Conservation (phyloP, 1,139 yeast species). For the Pneumocystis wakefieldiae region DNA sequence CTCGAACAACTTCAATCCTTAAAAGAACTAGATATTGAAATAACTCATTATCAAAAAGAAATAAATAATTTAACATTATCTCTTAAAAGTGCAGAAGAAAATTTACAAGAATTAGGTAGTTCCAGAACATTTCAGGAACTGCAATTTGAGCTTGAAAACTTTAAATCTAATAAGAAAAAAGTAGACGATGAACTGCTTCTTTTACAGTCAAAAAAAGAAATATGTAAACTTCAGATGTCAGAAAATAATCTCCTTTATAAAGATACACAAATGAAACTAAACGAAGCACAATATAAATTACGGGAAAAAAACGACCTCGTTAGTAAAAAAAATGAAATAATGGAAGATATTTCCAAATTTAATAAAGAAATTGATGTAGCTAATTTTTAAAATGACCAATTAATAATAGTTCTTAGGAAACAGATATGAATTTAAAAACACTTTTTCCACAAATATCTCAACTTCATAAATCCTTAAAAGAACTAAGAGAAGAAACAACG, state of each 20-base stretch:
- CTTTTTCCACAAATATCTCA: conserved; percentile 3
- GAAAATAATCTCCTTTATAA: conserved; percentile 39
- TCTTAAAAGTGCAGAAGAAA: conserved; percentile 22
- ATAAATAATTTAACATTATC: conserved; percentile 15
- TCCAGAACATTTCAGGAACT: conserved; percentile 35
- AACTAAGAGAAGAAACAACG: conserved; percentile 9
- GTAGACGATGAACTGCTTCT: conserved; percentile 33
- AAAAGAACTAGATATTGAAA: conserved; percentile 24
- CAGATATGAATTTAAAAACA: conserved; percentile 3
- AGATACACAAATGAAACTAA: conserved; percentile 41
- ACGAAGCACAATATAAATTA: conserved; percentile 33
- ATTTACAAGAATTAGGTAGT: conserved; percentile 26
- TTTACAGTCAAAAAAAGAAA: conserved; percentile 37
- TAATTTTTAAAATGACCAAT: conserved; percentile 3
- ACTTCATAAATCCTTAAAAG: conserved; percentile 12
- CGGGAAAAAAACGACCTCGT: conserved; percentile 25
- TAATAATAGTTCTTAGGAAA: conserved; percentile 4
- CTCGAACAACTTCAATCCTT: conserved; percentile 23
- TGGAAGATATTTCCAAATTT: conserved; percentile 5
- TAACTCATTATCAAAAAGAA: conserved; percentile 17
- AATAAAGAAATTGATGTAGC: conserved; percentile 13
- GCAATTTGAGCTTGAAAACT: conserved; percentile 35
- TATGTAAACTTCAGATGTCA: conserved; percentile 34
- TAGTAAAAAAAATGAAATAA: conserved; percentile 16
- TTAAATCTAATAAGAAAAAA: conserved; percentile 31